Conservation (phyloP, 164 flowering plant genomes). For the Berberis vulgaris region DNA sequence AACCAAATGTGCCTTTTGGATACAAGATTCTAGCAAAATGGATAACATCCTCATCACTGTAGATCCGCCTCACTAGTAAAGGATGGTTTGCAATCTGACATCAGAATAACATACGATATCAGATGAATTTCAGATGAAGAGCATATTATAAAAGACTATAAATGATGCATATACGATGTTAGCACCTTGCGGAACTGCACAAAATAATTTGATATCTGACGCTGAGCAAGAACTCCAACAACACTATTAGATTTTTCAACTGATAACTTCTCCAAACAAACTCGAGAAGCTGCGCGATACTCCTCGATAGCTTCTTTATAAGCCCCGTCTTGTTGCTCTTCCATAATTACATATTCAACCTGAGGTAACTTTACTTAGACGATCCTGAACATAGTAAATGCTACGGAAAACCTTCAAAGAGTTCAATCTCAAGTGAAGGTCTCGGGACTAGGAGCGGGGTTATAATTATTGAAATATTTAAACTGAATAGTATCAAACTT, state of each 20-base stretch:
- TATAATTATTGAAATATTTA: too few relatives aligned
- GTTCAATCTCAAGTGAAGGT: conserved; percentile 3
- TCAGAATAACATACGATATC: conserved; percentile 7
- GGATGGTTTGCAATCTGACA: conserved; percentile 96
- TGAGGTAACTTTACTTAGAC: conserved; percentile 24
- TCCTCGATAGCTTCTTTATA: conserved; percentile 88
- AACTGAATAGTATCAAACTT: neutral
- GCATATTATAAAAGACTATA: neutral
- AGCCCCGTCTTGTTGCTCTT: conserved; percentile 56
- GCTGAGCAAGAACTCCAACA: conserved; percentile 48
- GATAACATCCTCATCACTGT: conserved; percentile 68
- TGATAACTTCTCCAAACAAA: conserved; percentile 47
- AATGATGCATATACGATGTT: conserved; percentile 1
- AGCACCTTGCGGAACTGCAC: conserved; percentile 85
- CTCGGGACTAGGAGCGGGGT: neutral
- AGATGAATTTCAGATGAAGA: conserved; percentile 7
- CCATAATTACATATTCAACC: conserved; percentile 82
- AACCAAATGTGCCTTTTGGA: conserved; percentile 86
- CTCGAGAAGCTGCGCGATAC: conserved; percentile 69
- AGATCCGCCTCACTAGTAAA: conserved; percentile 79
- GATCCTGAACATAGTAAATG: conserved; percentile 2
- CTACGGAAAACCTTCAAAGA: conserved; percentile 2
- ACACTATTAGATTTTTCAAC: conserved; percentile 18
- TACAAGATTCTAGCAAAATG: conserved; percentile 66
- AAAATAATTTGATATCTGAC: conserved; percentile 89